phyloP scores from a whole-genome alignment of 371 early-diverging fungal species.

The Apophysomyces sp. region DNA sequence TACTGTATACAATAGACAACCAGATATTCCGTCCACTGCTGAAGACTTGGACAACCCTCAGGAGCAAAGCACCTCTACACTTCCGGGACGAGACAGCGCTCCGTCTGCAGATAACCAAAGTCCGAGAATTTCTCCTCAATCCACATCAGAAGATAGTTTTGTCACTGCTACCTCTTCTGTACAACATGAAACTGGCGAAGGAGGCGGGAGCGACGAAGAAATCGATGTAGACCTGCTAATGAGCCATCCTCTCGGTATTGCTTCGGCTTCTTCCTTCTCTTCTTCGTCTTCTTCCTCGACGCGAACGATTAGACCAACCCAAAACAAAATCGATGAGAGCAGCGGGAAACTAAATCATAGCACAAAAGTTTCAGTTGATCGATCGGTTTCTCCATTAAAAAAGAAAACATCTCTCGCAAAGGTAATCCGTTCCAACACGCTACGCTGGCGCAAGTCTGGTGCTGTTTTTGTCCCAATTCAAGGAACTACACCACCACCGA shows the following conservation, averaged over 20 bases:
- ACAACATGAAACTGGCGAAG: background rate
- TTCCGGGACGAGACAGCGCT: background rate
- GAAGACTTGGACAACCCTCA: background rate
- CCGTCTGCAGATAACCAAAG: background rate
- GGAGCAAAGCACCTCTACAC: background rate
- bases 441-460: slow-evolving; percentile 29
- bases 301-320: background rate
- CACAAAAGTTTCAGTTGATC: background rate
- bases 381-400: background rate
- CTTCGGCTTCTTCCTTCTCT: background rate
- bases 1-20: background rate
- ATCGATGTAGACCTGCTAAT: background rate
- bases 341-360: background rate
- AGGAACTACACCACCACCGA: background rate
- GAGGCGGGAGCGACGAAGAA: background rate
- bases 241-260: background rate
- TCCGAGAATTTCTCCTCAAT: background rate
- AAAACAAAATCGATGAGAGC: background rate
- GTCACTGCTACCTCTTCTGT: background rate
- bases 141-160: background rate
- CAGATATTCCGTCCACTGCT: background rate
- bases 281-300: background rate
- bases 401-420: background rate
- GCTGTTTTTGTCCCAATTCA: slow-evolving; percentile 17
- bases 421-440: background rate